phyloP scores from a whole-genome alignment of 225 moss, liverwort and hornwort species.

The Asterella californica region DNA sequence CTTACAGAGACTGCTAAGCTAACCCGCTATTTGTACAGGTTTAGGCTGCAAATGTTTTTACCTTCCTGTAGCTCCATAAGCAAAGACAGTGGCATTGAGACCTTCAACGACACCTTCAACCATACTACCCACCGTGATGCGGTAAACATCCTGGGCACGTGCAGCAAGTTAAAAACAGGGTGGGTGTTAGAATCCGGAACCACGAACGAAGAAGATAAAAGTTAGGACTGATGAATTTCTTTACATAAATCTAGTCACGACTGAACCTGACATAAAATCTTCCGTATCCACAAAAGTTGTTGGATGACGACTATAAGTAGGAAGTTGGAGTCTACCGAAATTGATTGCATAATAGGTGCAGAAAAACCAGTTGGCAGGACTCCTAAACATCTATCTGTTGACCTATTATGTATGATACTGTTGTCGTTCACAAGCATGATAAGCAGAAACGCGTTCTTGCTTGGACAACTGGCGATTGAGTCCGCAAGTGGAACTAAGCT shows the following conservation, averaged over 20 bases:
- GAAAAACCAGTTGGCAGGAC: background rate
- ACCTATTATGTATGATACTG: background rate
- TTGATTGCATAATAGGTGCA: background rate
- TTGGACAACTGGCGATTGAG: background rate
- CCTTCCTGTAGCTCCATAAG: constrained; percentile 89
- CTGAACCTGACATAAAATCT: background rate
- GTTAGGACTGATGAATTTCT: background rate
- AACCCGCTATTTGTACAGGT: background rate
- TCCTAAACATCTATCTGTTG: background rate
- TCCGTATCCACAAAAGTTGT: background rate
- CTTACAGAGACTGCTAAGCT: background rate
- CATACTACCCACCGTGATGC: constrained; percentile 68
- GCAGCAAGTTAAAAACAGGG: background rate
- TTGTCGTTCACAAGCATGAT: background rate
- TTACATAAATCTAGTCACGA: background rate
- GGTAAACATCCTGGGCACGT: constrained; percentile 67
- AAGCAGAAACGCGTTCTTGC: background rate
- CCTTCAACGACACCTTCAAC: constrained; percentile 84
- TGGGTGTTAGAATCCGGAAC: background rate
- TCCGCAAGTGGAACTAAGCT: background rate
- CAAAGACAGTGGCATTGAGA: constrained; percentile 82
- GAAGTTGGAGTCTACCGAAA: background rate
- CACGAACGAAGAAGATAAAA: background rate
- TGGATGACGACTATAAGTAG: background rate
- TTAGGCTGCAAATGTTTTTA: constrained; percentile 21